A percentile compares a stretch with the other conserved stretches of the same genome.
Conservation (phyloP, 306 rosid genomes). For the Quercus dentata region DNA sequence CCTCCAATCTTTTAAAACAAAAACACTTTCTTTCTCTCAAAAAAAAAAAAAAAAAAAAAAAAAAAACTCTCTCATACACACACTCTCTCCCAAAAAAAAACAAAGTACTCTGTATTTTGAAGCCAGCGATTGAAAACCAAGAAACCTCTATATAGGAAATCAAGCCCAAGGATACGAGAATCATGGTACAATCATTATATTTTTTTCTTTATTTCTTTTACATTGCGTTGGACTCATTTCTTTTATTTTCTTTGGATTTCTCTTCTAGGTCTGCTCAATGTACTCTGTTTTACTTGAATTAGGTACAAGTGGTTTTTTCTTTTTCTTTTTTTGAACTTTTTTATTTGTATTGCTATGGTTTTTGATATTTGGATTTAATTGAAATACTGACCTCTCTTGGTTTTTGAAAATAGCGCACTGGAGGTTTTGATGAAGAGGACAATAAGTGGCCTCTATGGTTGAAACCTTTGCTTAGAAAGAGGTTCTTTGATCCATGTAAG, state of each 20-base stretch:
- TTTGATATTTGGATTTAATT: slow-evolving; percentile 14
- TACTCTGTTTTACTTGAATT: slow-evolving; percentile 6
- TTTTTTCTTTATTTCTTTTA: neutral
- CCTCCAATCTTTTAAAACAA: too few relatives aligned
- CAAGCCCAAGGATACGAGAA: slow-evolving; percentile 84
- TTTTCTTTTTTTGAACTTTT: neutral
- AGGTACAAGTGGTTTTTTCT: neutral
- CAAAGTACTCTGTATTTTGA: slow-evolving; percentile 5
- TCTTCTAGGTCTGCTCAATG: slow-evolving; percentile 8
- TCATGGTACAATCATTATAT: slow-evolving; percentile 51
- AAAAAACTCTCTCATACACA: too few relatives aligned
- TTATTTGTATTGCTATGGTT: neutral
- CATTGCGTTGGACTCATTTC: neutral
- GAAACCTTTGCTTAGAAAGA: slow-evolving; percentile 76
- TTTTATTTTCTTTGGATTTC: neutral
- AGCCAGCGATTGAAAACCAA: slow-evolving; percentile 84
- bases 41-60: neutral
- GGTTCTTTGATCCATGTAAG: slow-evolving; percentile 92
- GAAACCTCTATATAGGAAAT: slow-evolving; percentile 77
- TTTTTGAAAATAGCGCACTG: slow-evolving; percentile 59
- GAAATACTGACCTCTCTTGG: neutral
- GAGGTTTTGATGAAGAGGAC: slow-evolving; percentile 84
- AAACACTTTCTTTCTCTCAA: too few relatives aligned
- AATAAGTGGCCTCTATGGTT: slow-evolving; percentile 98
- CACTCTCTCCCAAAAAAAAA: neutral